These are phyloP conservation scores for Lodderomyces beijingensis DNA, from an alignment of 1,139 yeast genomes.

Conservation along the genomic window DNA sequence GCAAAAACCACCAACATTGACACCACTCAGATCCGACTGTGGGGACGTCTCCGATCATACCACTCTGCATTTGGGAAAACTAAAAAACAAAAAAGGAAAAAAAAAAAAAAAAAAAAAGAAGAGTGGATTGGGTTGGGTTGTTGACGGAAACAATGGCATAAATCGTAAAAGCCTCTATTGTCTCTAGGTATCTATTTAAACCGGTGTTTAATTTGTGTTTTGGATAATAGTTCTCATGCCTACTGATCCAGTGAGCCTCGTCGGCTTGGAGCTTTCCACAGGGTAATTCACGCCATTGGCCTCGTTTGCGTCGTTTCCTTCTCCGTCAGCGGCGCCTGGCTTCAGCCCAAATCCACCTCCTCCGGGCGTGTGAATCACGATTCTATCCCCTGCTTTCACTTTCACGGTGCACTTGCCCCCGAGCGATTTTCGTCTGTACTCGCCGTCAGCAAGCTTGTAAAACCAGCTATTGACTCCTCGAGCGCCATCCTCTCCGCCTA, in stretches of 20 bases:
- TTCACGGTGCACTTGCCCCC: slow-evolving; percentile 43
- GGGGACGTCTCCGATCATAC: no score
- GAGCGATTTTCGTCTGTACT: slow-evolving; percentile 26
- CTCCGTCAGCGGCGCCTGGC: neutral
- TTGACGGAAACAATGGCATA: no score
- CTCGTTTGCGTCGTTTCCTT: neutral
- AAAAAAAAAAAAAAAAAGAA: no score
- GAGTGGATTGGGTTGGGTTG: no score
- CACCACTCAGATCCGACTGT: no score
- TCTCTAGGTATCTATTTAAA: no score
- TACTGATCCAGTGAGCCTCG: slow-evolving; percentile 34
- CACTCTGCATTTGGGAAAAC: no score
- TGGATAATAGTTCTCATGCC: slow-evolving; percentile 30
- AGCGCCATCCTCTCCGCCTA: slow-evolving; percentile 38
- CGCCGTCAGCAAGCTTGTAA: slow-evolving; percentile 16
- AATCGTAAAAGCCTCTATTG: no score
- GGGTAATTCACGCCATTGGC: slow-evolving; percentile 19
- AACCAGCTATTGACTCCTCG: slow-evolving; percentile 41
- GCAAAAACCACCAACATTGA: no score
- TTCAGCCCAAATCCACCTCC: slow-evolving; percentile 38
- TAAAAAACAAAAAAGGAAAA: no score
- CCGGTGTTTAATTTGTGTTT: slow-evolving; percentile 30
- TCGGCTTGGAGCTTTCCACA: slow-evolving; percentile 20
- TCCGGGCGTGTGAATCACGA: slow-evolving; percentile 43
- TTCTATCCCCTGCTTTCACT: slow-evolving; percentile 38